A percentile compares a stretch with the other conserved stretches of the same genome.
Evolutionary conservation across 805 yeast genomes (phyloP).

Genomic region (Kodamaea sagamina): DNA sequence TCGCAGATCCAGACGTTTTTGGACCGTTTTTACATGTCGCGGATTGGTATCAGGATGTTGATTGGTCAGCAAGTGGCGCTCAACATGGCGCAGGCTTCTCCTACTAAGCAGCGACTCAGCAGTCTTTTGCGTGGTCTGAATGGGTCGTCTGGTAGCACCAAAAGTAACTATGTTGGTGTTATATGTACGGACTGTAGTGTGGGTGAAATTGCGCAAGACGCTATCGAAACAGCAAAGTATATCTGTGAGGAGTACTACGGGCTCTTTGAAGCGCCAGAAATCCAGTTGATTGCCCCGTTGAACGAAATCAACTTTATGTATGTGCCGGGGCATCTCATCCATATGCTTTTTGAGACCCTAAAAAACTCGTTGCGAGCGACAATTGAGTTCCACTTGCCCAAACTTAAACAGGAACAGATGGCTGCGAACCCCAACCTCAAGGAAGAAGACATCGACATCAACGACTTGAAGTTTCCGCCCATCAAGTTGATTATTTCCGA

Average conservation of each 20-base stretch:
- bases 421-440: conserved; percentile 43
- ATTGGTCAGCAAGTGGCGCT: conserved; percentile 93
- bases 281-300: conserved; percentile 72
- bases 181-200: conserved; percentile 84
- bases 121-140: conserved; percentile 37
- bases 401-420: conserved; percentile 40
- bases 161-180: conserved; percentile 78
- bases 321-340: conserved; percentile 90
- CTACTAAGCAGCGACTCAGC: conserved; percentile 39
- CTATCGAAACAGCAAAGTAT: conserved; percentile 85
- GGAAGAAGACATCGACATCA: conserved; percentile 44
- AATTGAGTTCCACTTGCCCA: conserved; percentile 72
- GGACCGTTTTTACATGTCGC: conserved; percentile 84
- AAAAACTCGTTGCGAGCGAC: conserved; percentile 89
- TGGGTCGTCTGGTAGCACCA: conserved; percentile 9
- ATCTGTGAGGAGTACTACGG: conserved; percentile 93
- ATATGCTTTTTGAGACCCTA: conserved; percentile 85
- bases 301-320: conserved; percentile 79
- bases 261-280: conserved; percentile 81
- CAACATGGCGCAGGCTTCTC: conserved; percentile 59
- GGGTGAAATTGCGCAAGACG: conserved; percentile 80
- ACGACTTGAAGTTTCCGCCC: conserved; percentile 76
- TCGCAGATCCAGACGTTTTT: conserved; percentile 76
- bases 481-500: conserved; percentile 84
- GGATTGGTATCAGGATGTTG: conserved; percentile 90